Conservation (phyloP, 192 early-diverging fungal genomes). For the Blastocladiella britannica region DNA sequence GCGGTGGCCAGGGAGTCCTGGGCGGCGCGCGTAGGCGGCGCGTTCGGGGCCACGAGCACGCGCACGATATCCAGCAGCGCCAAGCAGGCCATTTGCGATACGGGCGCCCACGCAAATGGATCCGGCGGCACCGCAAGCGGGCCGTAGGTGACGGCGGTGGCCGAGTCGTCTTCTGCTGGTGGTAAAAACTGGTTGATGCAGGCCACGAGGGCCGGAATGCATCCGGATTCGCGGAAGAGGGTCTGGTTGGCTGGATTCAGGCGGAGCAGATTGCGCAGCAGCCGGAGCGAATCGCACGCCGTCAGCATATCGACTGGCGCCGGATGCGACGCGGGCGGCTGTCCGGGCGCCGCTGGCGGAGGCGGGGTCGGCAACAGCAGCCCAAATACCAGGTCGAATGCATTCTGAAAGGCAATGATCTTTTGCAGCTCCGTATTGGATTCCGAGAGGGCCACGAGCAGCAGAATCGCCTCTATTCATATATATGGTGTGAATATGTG, state of each 20-base stretch:
- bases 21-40: conserved; percentile 53
- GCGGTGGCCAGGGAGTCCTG: conserved; percentile 13
- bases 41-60: conserved; percentile 57
- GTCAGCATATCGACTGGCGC: conserved; percentile 80
- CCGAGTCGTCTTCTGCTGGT: conserved; percentile 20
- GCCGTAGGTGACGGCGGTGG: conserved; percentile 18
- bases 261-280: conserved; percentile 76
- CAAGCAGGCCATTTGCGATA: conserved; percentile 62
- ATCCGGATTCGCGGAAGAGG: neutral
- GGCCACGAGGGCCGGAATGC: neutral
- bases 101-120: conserved; percentile 37
- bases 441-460: conserved; percentile 79
- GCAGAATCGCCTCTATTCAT: conserved; percentile 61
- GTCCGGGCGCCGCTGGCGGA: too few relatives aligned
- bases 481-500: neutral
- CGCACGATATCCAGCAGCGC: conserved; percentile 71
- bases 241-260: conserved; percentile 90
- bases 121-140: conserved; percentile 14
- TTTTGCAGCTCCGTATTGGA: conserved; percentile 93
- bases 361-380: conserved; percentile 80
- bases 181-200: conserved; percentile 20
- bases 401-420: conserved; percentile 95
- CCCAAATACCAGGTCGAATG: conserved; percentile 75
- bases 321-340: too few relatives aligned
- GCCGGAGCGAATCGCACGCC: conserved; percentile 86